A percentile compares a stretch with the other conserved stretches of the same genome.
These are phyloP conservation scores for Vitis riparia DNA, from an alignment of 164 flowering plant species.

Conservation along the genomic window DNA sequence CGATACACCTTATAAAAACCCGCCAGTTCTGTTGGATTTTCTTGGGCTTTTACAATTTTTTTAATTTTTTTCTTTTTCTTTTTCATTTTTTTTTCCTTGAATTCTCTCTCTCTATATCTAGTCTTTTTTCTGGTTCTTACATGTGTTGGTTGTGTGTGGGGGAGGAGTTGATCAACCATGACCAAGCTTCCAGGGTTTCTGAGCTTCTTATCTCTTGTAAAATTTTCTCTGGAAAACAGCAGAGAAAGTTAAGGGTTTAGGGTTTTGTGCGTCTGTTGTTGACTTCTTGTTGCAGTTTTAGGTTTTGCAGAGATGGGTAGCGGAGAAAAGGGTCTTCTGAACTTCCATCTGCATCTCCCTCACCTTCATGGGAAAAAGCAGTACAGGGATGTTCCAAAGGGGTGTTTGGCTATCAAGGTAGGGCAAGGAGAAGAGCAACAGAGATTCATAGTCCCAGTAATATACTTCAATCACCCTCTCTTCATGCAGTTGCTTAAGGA, in stretches of 20 bases:
- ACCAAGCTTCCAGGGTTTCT: conserved; percentile 14
- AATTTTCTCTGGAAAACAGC: conserved; percentile 4
- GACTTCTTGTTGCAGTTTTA: neutral
- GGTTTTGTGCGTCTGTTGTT: neutral
- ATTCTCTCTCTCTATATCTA: neutral
- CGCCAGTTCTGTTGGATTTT: neutral
- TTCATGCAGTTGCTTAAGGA: conserved; percentile 69
- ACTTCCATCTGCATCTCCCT: conserved; percentile 41
- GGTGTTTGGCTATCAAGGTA: conserved; percentile 70
- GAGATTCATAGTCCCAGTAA: conserved; percentile 68
- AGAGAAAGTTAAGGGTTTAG: neutral
- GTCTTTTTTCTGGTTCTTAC: neutral
- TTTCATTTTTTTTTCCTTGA: neutral
- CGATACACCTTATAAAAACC: neutral
- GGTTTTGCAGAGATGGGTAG: conserved; percentile 26
- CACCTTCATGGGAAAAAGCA: conserved; percentile 43
- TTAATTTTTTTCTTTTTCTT: no score
- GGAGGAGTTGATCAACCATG: conserved; percentile 9
- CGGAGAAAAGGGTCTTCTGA: conserved; percentile 28
- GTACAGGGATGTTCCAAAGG: conserved; percentile 55
- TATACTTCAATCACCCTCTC: conserved; percentile 71
- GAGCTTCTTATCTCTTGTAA: conserved; percentile 13
- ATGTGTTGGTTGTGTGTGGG: neutral
- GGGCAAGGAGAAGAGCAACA: conserved; percentile 61
- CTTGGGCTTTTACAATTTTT: no score